Evolutionary conservation across 495 filamentous ascomycete genomes (phyloP), one percentile per base, ranked within the genome.

Genomic region (Lophiotrema nucula): DNA sequence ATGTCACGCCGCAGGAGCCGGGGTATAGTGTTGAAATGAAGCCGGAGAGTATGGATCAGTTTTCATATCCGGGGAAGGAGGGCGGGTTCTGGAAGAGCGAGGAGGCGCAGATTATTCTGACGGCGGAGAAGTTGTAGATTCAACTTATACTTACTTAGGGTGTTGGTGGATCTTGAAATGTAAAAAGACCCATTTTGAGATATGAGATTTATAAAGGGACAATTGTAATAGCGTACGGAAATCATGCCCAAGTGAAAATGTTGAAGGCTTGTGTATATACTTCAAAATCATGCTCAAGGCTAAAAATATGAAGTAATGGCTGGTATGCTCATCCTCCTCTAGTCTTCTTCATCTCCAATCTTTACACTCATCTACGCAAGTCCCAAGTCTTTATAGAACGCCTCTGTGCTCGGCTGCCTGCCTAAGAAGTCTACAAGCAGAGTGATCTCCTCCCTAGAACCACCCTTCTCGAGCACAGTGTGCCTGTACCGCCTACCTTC

Each of bases 11-110:
- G 0, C 84, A 72, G 64, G 83, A 88, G 67, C 80, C 90, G 0
- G 91, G 91, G 0, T 95, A 96, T 71, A 89, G 85, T 66, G 90
- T 93, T 0, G 88, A 96, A 82, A 96, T 96, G 91, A 90, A 87
- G 82, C 69, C 82, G 26, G 87, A 85, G 64, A 93, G 89, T 67
- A 91, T 95, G 88, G 88, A 88, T 50, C 70, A 72, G 54, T 96
- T 78, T 71, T 74, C 78, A 26, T 96, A 81, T 73, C 88, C 88
- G 2, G 89, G 89, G 24, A 82, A 84, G 66, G 75, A 82, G 47
- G 88, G 88, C 3, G 81, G 82, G 63, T 87, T 88, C 66, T 96
- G 89, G 85, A 67, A 44, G 65, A 72, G 62, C 42, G 68, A 73
- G 49, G 73, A 73, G 58, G 73, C 73, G 38, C 67, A 53, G 58